Evolutionary conservation across 805 yeast genomes (phyloP).

Genomic region (Tetrapisispora phaffii): DNA sequence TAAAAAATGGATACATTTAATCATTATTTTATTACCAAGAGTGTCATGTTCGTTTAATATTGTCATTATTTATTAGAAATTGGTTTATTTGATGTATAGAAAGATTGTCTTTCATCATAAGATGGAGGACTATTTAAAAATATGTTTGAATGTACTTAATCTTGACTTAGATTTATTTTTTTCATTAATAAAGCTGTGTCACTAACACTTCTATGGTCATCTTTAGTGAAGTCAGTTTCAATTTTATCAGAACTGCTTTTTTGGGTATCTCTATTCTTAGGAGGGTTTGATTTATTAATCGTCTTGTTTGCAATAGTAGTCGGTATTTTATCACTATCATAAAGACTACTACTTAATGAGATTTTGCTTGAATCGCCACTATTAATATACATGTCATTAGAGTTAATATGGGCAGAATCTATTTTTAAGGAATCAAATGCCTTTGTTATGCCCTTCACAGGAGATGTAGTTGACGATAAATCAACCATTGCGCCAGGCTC

Average conservation of each 20-base stretch:
- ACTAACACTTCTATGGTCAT: slow-evolving; percentile 18
- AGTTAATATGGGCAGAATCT: neutral
- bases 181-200: slow-evolving; percentile 15
- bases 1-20: no score
- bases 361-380: slow-evolving; percentile 3
- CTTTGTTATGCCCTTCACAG: neutral
- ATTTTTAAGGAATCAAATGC: slow-evolving; percentile 1
- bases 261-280: neutral
- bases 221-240: neutral
- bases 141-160: slow-evolving; percentile 9
- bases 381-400: neutral
- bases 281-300: neutral
- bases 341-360: slow-evolving; percentile 1
- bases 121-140: slow-evolving; percentile 2
- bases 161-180: slow-evolving; percentile 15
- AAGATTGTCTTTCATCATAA: neutral
- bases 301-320: neutral
- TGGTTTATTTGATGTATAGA: neutral
- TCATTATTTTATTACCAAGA: neutral
- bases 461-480: slow-evolving; percentile 8
- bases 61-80: neutral
- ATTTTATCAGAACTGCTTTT: neutral
- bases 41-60: neutral
- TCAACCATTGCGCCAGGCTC: slow-evolving; percentile 30
- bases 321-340: slow-evolving; percentile 2